Evolutionary conservation across 1,139 yeast genomes (phyloP).

Genomic region (Suhomyces ambrosiae): DNA sequence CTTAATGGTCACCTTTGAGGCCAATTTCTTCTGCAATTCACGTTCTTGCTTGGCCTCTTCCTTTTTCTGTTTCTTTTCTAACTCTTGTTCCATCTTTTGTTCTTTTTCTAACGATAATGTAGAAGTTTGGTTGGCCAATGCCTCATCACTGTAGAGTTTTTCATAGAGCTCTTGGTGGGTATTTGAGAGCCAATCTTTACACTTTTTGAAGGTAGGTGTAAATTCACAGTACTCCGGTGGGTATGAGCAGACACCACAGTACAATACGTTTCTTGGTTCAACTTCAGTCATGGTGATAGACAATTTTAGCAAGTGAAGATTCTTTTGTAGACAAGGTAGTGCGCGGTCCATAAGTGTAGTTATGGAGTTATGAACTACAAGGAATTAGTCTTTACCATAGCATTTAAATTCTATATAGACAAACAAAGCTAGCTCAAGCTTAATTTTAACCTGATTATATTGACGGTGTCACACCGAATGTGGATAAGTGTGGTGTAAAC

Average conservation of each 20-base stretch:
- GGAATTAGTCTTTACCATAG: too few species aligned
- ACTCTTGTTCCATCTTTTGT: slow-evolving; percentile 76
- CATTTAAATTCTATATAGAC: too few species aligned
- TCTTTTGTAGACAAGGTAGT: neutral
- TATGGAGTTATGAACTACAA: too few species aligned
- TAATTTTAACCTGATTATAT: too few species aligned
- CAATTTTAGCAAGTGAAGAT: slow-evolving; percentile 1
- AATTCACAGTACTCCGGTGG: slow-evolving; percentile 97
- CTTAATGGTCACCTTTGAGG: slow-evolving; percentile 80
- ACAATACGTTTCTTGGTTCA: slow-evolving; percentile 51
- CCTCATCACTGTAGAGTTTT: slow-evolving; percentile 61
- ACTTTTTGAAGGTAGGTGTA: slow-evolving; percentile 77
- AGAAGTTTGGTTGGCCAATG: slow-evolving; percentile 53
- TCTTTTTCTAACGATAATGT: slow-evolving; percentile 73
- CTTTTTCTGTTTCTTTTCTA: slow-evolving; percentile 83
- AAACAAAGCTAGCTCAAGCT: too few species aligned
- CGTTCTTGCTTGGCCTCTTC: slow-evolving; percentile 89
- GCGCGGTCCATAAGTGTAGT: too few species aligned
- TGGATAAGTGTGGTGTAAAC: too few species aligned
- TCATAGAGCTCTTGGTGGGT: slow-evolving; percentile 59
- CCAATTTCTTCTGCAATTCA: slow-evolving; percentile 74
- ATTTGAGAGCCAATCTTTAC: slow-evolving; percentile 79
- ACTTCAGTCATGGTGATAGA: slow-evolving; percentile 36
- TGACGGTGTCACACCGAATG: too few species aligned
- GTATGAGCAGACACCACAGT: slow-evolving; percentile 83